Evolutionary conservation across 257 asterid species (phyloP).

Genomic region (Gynochthodes officinalis): DNA sequence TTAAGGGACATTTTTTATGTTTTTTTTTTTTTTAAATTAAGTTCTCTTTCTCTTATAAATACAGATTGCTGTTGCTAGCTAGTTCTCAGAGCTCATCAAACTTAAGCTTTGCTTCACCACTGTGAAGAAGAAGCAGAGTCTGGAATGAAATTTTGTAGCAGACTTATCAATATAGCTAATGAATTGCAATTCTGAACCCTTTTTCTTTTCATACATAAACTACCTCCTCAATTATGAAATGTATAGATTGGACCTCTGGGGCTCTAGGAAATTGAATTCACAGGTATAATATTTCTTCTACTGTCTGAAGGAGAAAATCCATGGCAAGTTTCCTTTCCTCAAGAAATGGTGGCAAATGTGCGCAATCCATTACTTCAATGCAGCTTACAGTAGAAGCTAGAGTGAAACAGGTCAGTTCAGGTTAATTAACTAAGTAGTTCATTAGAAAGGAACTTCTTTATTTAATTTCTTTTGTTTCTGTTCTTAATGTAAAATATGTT

Average conservation of each 20-base stretch:
- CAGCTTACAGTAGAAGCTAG: neutral
- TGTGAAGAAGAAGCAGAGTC: neutral
- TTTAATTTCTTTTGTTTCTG: too few relatives aligned
- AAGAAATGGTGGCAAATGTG: neutral
- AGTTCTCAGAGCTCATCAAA: neutral
- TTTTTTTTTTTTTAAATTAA: neutral
- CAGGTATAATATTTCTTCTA: neutral
- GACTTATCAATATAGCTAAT: neutral
- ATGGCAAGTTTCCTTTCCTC: neutral
- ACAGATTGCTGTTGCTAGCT: neutral
- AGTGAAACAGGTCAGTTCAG: slow-evolving; percentile 1
- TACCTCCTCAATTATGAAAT: neutral
- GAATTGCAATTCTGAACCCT: neutral
- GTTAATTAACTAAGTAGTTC: neutral
- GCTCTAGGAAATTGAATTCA: neutral
- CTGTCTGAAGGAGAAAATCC: neutral
- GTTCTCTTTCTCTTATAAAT: neutral
- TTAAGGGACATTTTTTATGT: neutral
- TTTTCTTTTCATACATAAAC: too few relatives aligned
- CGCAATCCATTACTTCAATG: neutral
- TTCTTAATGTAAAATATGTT: neutral
- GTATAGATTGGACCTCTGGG: neutral
- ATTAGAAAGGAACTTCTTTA: neutral
- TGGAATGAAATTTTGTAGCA: neutral
- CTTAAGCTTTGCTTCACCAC: neutral